Evolutionary conservation across 352 stramenopile species (phyloP), one percentile per base, ranked within the genome.

Genomic region (Phytopythium oedochilum): DNA sequence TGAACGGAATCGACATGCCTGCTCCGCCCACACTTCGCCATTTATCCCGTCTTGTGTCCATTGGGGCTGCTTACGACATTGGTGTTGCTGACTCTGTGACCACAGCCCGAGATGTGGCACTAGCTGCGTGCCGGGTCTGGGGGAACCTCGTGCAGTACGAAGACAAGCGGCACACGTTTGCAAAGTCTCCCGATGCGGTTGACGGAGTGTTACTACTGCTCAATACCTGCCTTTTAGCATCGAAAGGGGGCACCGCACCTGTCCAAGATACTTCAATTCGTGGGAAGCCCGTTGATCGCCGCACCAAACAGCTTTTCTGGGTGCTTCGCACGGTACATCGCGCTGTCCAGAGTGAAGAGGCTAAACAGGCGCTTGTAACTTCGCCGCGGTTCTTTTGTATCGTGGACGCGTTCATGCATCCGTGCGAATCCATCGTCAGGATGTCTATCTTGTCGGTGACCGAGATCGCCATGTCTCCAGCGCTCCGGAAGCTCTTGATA

Each of bases 81-180:
- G 23, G 11, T 12, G 29, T 55, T 9, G 47, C 52, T 29, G 10
- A 20, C 10, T 17, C 22, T 12, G n/a, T 39, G 8, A 35, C 44
- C n/a, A 61, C n/a, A 14, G 23, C 45, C 5, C 53, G 49, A 28
- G 54, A 71, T 50, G 15, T 75, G 9, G 61, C 53, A 2, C 54
- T 88, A 0, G 45, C 52, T 3, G 73, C 73, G 0, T 79, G 63
- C 14, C 68, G 79, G 35, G 77, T 87, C 0, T 90, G 77, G 75
- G 73, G 75, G 5, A 90, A 88, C 18, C 62, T 90, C 2, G 66
- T 87, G 15, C 64, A 75, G 22, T 75, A 75, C 46, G 63, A 74
- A n/a, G 75, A 87, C 58, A 88, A 90, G 36, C 73, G 72, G 3
- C 36, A 56, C 5, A 50, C 58, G 9, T 86, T 88, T 36, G 69